phyloP scores from a whole-genome alignment of 805 yeast genomes.

The Metschnikowia gelsemii region DNA sequence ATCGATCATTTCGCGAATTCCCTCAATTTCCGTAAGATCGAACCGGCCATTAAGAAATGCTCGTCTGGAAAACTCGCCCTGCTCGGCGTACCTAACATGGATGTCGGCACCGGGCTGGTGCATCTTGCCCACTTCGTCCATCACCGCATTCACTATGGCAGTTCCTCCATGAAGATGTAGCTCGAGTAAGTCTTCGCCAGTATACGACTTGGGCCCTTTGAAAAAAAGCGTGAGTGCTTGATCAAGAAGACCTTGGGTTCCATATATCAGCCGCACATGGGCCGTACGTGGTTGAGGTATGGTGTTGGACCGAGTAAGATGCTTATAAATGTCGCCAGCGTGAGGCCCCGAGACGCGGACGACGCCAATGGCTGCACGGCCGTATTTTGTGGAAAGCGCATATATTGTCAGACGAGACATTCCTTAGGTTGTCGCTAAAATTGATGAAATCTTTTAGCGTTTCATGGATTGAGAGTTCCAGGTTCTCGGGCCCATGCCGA shows the following conservation, averaged over 20 bases:
- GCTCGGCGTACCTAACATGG: constrained; percentile 75
- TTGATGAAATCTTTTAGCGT: no score
- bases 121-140: constrained; percentile 56
- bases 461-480: no score
- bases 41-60: constrained; percentile 83
- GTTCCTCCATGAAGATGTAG: constrained; percentile 93
- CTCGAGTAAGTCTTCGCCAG: constrained; percentile 90
- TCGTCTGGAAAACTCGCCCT: constrained; percentile 87
- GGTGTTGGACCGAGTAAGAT: constrained; percentile 42
- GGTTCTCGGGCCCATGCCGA: no score
- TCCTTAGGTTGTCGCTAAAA: no score
- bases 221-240: constrained; percentile 73
- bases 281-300: constrained; percentile 55
- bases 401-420: constrained; percentile 65
- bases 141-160: constrained; percentile 72
- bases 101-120: constrained; percentile 45
- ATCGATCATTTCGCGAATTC: constrained; percentile 81
- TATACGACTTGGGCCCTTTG: constrained; percentile 72
- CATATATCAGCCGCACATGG: constrained; percentile 55
- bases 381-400: constrained; percentile 83
- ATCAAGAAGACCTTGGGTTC: constrained; percentile 55
- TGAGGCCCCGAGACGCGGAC: constrained; percentile 78
- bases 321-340: constrained; percentile 43
- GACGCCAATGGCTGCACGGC: constrained; percentile 84
- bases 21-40: constrained; percentile 89